Evolutionary conservation across 352 stramenopile species (phyloP), one percentile per base, ranked within the genome.

Genomic region (Pythium rhizo-oryzae): DNA sequence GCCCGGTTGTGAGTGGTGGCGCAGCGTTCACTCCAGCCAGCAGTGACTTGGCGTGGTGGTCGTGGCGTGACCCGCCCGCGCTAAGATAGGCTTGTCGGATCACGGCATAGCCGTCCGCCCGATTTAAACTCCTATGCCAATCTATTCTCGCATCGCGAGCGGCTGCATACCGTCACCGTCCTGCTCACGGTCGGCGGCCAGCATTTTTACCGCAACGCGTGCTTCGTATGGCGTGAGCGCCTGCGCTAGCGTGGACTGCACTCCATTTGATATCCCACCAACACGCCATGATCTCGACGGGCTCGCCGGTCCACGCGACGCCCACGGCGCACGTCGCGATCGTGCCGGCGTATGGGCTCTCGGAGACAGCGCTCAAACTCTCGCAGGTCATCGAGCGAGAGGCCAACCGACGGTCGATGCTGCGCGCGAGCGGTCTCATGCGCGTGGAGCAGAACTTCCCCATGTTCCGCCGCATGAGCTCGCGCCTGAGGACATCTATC

Each of bases 321-420:
- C 39, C 24, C 37, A 30, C 54, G 37, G 43, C 60, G 4, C 16
- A 55, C 19, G 49, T 59, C 2, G 61, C 55, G 51, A 61, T 67
- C 33, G 50, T 58, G 23, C 49, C 41, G 35, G 35, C 66, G 5
- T 68, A 60, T 28, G 77, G 81, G 61, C 75, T 92, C 18, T 75
- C 82, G 11, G 77, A 85, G 15, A 92, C 81, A 23, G 84, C 82
- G 46, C 69, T 91, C 12, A 83, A 79, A 57, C 78, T 92, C 11
- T 91, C 84, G 0, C 71, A 79, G 43, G 82, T 92, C 28, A 92
- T 91, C 49, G 79, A 92, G 53, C 77, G 77, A 5, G 82, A 91
- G 51, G 72, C 77, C 15, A 78, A 85, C 61, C 80, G 82, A 1
- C 67, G 70, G 1, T 87, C 81, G 15, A 70, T 65, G 13, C 24